Percentiles rank a stretch among this genome's conserved stretches.
Evolutionary conservation across 2,329 filamentous ascomycete genomes (phyloP).

Genomic region (Beauveria caledonica): DNA sequence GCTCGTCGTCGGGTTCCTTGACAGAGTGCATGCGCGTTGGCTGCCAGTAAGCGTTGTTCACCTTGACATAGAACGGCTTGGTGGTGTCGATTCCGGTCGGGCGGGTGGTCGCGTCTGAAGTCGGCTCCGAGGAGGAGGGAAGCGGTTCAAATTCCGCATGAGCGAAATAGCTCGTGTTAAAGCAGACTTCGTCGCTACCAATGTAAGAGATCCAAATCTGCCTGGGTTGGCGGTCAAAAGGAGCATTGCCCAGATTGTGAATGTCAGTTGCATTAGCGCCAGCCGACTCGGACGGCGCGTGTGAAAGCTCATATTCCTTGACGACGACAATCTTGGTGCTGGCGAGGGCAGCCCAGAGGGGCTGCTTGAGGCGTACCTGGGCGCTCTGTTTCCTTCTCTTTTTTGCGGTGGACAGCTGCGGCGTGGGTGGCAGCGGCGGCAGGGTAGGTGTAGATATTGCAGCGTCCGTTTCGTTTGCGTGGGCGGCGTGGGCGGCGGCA

Average conservation of each 20-base stretch:
- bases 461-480: neutral
- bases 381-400: conserved; percentile 87
- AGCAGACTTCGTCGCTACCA: conserved; percentile 68
- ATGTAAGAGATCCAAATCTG: conserved; percentile 78
- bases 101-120: conserved; percentile 15
- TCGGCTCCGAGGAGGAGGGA: conserved; percentile 12
- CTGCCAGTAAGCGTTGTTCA: conserved; percentile 75
- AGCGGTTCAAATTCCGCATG: conserved; percentile 30
- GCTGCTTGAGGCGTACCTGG: conserved; percentile 82
- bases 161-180: conserved; percentile 61
- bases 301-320: conserved; percentile 80
- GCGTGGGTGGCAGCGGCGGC: conserved; percentile 19
- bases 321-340: conserved; percentile 96
- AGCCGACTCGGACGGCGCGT: conserved; percentile 63
- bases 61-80: conserved; percentile 70
- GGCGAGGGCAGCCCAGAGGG: conserved; percentile 86
- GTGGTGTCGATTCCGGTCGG: conserved; percentile 52
- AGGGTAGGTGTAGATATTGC: neutral
- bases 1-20: conserved; percentile 23
- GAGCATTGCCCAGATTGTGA: conserved; percentile 67
- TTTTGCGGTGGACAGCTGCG: conserved; percentile 54
- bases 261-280: conserved; percentile 69
- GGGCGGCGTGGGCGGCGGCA: conserved; percentile 1
- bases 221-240: conserved; percentile 60
- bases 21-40: conserved; percentile 61